phyloP scores from a whole-genome alignment of 2,329 filamentous ascomycete species.

The Botrytis sinoallii region DNA sequence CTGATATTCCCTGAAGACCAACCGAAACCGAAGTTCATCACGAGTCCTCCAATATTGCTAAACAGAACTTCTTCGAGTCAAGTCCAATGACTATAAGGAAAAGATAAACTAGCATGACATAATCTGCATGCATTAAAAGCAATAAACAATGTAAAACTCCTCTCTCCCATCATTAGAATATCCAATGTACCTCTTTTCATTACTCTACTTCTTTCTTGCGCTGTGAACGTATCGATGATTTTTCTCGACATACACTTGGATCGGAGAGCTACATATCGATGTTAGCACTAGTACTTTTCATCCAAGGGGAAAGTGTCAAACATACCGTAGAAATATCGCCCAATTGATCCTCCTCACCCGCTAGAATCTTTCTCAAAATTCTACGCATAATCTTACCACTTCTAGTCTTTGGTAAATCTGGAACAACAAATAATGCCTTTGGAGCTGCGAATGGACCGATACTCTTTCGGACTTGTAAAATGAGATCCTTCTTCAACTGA shows the following conservation, averaged over 20 bases:
- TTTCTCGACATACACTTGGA: constrained; percentile 79
- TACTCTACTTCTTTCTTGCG: constrained; percentile 33
- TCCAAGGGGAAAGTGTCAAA: constrained; percentile 7
- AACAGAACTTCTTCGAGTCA: neutral
- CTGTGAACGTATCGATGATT: constrained; percentile 73
- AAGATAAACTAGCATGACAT: neutral
- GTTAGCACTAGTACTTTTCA: constrained; percentile 22
- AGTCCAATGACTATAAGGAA: neutral
- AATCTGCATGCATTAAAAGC: neutral
- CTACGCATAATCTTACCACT: constrained; percentile 99
- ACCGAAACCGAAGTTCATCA: neutral
- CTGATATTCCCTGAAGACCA: neutral
- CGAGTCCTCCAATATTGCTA: neutral
- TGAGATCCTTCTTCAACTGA: constrained; percentile 85
- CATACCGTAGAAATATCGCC: constrained; percentile 84
- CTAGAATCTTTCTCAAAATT: constrained; percentile 94
- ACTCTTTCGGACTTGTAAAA: constrained; percentile 92
- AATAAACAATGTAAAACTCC: neutral
- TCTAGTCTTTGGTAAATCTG: constrained; percentile 93
- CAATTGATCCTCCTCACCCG: constrained; percentile 94
- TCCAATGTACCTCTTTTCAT: neutral
- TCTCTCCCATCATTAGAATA: neutral
- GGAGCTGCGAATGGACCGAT: constrained; percentile 97
- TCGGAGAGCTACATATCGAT: constrained; percentile 67
- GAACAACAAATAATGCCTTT: constrained; percentile 86